Evolutionary conservation across 1,139 yeast genomes (phyloP).

Genomic region (Pneumocystis carinii): DNA sequence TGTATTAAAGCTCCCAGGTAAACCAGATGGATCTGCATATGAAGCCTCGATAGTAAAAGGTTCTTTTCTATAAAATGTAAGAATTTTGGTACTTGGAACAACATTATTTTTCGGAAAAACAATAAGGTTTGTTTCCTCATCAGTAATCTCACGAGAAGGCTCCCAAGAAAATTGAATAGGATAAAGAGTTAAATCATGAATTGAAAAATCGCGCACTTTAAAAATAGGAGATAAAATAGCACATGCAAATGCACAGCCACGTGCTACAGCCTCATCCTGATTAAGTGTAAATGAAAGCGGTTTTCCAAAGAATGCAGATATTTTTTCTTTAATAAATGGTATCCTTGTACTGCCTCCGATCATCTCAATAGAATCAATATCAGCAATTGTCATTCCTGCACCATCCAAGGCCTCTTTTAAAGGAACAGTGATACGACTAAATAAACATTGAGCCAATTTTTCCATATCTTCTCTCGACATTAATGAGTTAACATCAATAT

Average conservation of each 20-base stretch:
- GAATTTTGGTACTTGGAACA: slow-evolving; percentile 90
- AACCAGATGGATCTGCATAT: slow-evolving; percentile 59
- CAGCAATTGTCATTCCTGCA: slow-evolving; percentile 58
- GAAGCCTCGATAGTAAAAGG: slow-evolving; percentile 79
- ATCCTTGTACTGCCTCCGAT: slow-evolving; percentile 98
- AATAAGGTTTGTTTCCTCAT: slow-evolving; percentile 79
- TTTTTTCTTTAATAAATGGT: slow-evolving; percentile 73
- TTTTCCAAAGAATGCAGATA: slow-evolving; percentile 71
- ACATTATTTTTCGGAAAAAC: slow-evolving; percentile 90
- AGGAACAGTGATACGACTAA: slow-evolving; percentile 62
- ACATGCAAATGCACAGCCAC: slow-evolving; percentile 98
- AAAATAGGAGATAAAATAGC: slow-evolving; percentile 98
- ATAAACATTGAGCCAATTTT: slow-evolving; percentile 68
- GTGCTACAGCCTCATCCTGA: slow-evolving; percentile 98
- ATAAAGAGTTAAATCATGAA: slow-evolving; percentile 84
- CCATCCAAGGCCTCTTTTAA: slow-evolving; percentile 66
- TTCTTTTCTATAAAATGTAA: slow-evolving; percentile 80
- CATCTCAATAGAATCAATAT: slow-evolving; percentile 80
- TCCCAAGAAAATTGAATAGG: slow-evolving; percentile 95
- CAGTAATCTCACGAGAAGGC: slow-evolving; percentile 55
- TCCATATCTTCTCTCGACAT: slow-evolving; percentile 87
- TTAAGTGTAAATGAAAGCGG: slow-evolving; percentile 85
- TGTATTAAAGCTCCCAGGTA: slow-evolving; percentile 54
- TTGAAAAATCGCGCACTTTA: slow-evolving; percentile 96
- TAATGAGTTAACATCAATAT: slow-evolving; percentile 83